Evolutionary conservation across 345 rosid genomes (phyloP).

Genomic region (Heritiera littoralis): DNA sequence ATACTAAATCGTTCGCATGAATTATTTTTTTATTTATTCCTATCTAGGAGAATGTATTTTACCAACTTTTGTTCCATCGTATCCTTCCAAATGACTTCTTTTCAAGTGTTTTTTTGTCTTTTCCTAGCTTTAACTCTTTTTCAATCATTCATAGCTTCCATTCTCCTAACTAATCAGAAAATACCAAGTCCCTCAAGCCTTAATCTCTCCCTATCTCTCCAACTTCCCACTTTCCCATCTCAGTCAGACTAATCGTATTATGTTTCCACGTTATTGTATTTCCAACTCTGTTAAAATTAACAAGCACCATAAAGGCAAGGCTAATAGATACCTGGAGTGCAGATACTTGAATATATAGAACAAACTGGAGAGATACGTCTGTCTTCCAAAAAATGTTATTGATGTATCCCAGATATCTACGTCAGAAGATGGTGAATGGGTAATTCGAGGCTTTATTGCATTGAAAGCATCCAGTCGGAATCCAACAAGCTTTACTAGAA

Average conservation of each 20-base stretch:
- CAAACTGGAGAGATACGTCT: constrained; percentile 74
- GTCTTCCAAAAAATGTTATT: constrained; percentile 70
- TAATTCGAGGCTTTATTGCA: constrained; percentile 76
- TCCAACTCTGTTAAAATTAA: not conserved
- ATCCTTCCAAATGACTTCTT: no score
- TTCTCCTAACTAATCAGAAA: no score
- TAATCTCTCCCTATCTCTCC: no score
- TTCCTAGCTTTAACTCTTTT: no score
- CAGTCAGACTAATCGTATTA: not conserved
- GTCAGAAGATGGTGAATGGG: constrained; percentile 79
- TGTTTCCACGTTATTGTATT: not conserved
- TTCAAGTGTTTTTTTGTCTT: no score
- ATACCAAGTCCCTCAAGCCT: no score
- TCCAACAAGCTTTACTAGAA: constrained; percentile 72
- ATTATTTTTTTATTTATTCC: no score
- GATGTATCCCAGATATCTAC: constrained; percentile 59
- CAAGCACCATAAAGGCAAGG: constrained; percentile 5
- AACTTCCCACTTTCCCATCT: not conserved
- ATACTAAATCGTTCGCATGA: no score
- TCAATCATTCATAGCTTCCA: no score
- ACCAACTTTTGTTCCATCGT: no score
- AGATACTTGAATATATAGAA: constrained; percentile 78
- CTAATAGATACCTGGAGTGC: constrained; percentile 66
- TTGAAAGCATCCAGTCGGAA: constrained; percentile 83
- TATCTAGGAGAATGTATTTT: no score